Conservation (phyloP, 1,284 basidiomycete genomes). For the Neonothopanus nambi region DNA sequence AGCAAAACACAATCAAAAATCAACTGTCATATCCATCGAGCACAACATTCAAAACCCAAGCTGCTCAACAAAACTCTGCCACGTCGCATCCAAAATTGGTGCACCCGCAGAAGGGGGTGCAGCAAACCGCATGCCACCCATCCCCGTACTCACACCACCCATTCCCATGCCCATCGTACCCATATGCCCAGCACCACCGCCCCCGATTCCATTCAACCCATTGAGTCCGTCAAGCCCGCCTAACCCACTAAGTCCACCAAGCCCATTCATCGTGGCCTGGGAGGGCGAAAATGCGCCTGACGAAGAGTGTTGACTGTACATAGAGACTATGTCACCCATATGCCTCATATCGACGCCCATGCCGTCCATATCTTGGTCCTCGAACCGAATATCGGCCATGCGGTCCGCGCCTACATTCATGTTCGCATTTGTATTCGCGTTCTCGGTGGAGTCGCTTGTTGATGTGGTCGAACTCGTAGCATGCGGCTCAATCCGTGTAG, state of each 20-base stretch:
- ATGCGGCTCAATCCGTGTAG: too few species aligned
- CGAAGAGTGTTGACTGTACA: not conserved
- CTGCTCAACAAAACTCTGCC: slow-evolving; percentile 69
- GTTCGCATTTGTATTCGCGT: not conserved
- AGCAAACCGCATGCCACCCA: not conserved
- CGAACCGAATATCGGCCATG: slow-evolving; percentile 13
- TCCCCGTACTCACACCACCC: not conserved
- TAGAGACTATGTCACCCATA: not conserved
- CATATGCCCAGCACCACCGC: too few species aligned
- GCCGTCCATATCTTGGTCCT: not conserved
- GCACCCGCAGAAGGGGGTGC: slow-evolving; percentile 17
- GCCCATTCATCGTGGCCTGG: too few species aligned
- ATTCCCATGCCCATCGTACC: too few species aligned
- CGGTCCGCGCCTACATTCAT: slow-evolving; percentile 1
- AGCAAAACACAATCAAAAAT: too few species aligned
- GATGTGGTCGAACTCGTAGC: too few species aligned
- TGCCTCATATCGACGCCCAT: slow-evolving; percentile 1
- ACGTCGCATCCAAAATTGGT: slow-evolving; percentile 54
- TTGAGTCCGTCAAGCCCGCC: too few species aligned
- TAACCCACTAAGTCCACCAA: too few species aligned
- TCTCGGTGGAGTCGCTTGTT: too few species aligned
- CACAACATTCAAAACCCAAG: slow-evolving; percentile 54
- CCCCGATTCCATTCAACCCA: too few species aligned
- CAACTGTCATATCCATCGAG: not conserved
- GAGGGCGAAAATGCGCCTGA: slow-evolving; percentile 3